These are phyloP conservation scores for Dunaliella sp. DNA, from an alignment of 139 green algal genomes.

Conservation along the genomic window DNA sequence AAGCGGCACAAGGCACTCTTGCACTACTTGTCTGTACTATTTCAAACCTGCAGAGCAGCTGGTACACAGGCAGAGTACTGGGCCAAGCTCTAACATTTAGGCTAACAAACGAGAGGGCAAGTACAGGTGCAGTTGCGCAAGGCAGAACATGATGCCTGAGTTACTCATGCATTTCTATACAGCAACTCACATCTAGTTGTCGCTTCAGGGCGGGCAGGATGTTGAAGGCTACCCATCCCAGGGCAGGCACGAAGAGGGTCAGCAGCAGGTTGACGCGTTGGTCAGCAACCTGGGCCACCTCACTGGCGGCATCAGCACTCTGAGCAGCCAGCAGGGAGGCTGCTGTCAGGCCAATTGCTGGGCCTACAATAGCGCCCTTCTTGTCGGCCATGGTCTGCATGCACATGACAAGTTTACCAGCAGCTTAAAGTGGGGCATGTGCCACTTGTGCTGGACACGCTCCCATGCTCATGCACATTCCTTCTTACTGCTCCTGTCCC, in stretches of 20 bases:
- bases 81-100: no score
- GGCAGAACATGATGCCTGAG: no score
- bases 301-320: slow-evolving; percentile 63
- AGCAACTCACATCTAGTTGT: slow-evolving; percentile 48
- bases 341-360: slow-evolving; percentile 30
- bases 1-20: no score
- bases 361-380: slow-evolving; percentile 12
- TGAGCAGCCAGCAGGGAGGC: slow-evolving; percentile 38
- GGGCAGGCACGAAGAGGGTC: slow-evolving; percentile 43
- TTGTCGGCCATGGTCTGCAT: background rate
- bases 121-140: slow-evolving; percentile 55
- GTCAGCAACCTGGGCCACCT: slow-evolving; percentile 77
- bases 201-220: slow-evolving; percentile 56
- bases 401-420: no score
- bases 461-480: no score
- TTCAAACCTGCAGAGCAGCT: no score
- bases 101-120: no score
- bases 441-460: no score
- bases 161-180: background rate
- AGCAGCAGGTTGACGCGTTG: slow-evolving; percentile 53
- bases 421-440: no score
- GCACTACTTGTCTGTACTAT: no score
- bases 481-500: no score
- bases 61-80: no score
- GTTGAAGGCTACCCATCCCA: slow-evolving; percentile 80